phyloP scores from a whole-genome alignment of 139 green algal genomes.

The Coelastrella sp. region DNA sequence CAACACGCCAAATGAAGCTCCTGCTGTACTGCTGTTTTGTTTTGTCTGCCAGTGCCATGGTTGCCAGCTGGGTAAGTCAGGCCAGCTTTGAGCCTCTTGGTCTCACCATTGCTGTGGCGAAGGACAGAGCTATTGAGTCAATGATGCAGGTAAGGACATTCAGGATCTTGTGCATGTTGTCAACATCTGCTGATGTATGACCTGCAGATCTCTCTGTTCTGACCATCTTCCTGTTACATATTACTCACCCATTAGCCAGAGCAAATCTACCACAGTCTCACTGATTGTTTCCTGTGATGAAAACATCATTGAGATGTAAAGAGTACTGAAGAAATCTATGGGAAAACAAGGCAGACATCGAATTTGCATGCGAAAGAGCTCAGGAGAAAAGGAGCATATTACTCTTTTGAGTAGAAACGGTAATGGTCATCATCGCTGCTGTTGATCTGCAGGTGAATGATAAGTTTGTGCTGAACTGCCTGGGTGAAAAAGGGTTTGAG shows the following conservation, averaged over 20 bases:
- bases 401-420: no score
- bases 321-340: no score
- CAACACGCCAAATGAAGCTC: not conserved
- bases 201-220: no score
- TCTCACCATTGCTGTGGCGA: constrained; percentile 95
- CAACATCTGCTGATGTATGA: not conserved
- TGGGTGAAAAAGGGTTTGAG: constrained; percentile 84
- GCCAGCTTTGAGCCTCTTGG: constrained; percentile 97
- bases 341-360: no score
- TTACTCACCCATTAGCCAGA: no score
- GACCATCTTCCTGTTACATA: no score
- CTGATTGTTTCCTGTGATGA: no score
- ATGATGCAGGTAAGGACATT: constrained; percentile 90
- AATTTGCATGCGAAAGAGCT: no score
- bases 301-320: no score
- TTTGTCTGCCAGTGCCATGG: constrained; percentile 45
- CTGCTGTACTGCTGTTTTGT: constrained; percentile 10
- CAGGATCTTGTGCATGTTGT: not conserved
- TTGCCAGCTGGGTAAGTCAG: constrained; percentile 72
- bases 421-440: no score
- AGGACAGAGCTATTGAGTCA: constrained; percentile 98
- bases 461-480: constrained; percentile 95
- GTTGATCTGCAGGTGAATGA: constrained; percentile 86
- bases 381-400: no score
- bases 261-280: no score